These are phyloP conservation scores for Silene conica DNA, from an alignment of 148 eudicot species.

Conservation along the genomic window DNA sequence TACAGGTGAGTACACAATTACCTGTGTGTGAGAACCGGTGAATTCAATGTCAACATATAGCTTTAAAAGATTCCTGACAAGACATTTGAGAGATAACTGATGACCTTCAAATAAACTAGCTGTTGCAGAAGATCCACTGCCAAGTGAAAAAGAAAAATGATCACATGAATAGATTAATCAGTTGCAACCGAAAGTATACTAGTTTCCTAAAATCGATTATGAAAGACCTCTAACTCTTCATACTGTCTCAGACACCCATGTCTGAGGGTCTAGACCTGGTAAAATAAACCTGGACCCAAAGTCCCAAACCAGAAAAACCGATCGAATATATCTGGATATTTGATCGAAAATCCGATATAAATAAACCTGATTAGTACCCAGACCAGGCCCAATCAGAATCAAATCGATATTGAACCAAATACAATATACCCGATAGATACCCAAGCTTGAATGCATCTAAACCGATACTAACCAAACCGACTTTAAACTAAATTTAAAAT, in stretches of 20 bases:
- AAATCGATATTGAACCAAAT: no score
- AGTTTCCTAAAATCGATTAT: neutral
- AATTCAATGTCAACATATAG: conserved; percentile 97
- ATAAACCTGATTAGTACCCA: no score
- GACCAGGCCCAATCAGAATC: no score
- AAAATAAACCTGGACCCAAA: no score
- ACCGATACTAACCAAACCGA: no score
- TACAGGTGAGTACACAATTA: conserved; percentile 20
- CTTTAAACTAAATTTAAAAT: no score
- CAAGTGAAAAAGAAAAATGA: conserved; percentile 14
- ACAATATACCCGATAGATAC: no score
- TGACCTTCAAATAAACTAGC: conserved; percentile 90
- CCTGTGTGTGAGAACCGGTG: conserved; percentile 99
- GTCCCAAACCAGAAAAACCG: no score
- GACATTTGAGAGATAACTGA: conserved; percentile 74
- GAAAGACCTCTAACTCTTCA: neutral
- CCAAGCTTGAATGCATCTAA: no score
- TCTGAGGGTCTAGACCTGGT: neutral
- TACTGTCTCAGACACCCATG: neutral
- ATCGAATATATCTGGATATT: no score
- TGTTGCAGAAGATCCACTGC: conserved; percentile 78
- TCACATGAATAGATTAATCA: neutral
- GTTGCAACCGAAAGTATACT: neutral
- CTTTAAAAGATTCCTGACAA: conserved; percentile 88
- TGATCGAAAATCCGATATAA: no score